Base-by-base conservation (phyloP, 257 asterid species). In the Striga asiatica region DNA sequence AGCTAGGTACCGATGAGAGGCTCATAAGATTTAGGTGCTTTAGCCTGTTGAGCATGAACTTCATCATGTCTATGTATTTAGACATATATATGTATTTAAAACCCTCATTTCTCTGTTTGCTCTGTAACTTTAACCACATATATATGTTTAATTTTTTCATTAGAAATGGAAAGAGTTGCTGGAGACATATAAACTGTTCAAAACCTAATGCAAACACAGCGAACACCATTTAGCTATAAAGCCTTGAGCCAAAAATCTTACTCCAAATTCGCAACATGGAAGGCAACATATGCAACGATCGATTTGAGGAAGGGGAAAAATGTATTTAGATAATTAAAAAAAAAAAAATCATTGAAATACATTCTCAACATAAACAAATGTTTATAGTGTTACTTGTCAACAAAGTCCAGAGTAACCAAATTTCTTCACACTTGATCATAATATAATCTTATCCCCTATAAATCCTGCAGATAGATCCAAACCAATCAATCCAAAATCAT, bases 361-460 rank as follows among this genome's bases (percentile, higher is more conserved):
- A 29, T 32, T 4, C 16, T 4, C 43, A 45, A 48, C 13, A 39
- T 52, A 61, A 47, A 62, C 14, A 45, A 62, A 11, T 48, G 57
- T 6, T 20, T 47, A 24, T 35, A 37, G 11, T 48, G 17, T 28
- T 29, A 14, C 35, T 61, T 38, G 49, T 38, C 63, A 54, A n/a
- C 54, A 47, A 19, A 46, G 65, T 48, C 50, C 5, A 29, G 21
- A 61, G 17, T 38, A 48, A 29, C 51, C 48, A 22, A 32, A 14
- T 58, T 41, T 28, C 49, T 41, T 58, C 46, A 47, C 42, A 50
- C 5, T 18, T 21, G 24, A 37, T 32, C 18, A 39, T 41, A 24
- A 9, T 8, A 23, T 16, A n/a, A n/a, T n/a, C n/a, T n/a, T n/a
- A n/a, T n/a, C n/a, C n/a, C 47, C 56, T 61, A 61, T 56, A 51